Conservation (phyloP, 2,329 filamentous ascomycete genomes). For the Colletotrichum higginsianum region DNA sequence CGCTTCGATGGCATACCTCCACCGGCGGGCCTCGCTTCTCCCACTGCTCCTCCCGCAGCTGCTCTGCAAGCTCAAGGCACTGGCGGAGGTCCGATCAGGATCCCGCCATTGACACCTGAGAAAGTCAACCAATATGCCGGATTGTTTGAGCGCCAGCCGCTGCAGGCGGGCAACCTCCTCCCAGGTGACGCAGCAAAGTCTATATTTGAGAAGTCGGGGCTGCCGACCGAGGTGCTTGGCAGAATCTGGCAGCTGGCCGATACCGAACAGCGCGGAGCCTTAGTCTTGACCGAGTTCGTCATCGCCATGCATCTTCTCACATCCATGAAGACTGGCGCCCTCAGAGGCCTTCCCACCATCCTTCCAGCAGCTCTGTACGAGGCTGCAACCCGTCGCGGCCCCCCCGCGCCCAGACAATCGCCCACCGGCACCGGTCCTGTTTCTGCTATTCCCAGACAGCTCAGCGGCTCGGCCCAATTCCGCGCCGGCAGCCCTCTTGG, state of each 20-base stretch:
- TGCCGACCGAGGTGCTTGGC: constrained; percentile 92
- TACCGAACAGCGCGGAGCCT: constrained; percentile 89
- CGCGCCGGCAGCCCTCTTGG: constrained; percentile 73
- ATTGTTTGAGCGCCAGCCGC: constrained; percentile 91
- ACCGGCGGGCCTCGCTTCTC: constrained; percentile 49
- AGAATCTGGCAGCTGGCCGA: constrained; percentile 97
- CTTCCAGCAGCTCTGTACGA: constrained; percentile 92
- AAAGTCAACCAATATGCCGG: constrained; percentile 90
- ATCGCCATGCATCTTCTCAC: constrained; percentile 98
- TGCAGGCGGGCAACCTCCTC: constrained; percentile 79
- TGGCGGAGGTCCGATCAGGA: constrained; percentile 80
- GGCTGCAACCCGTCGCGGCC: constrained; percentile 79
- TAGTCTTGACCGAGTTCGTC: constrained; percentile 93
- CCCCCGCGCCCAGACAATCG: constrained; percentile 64
- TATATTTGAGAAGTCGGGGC: constrained; percentile 93
- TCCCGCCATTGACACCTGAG: constrained; percentile 89
- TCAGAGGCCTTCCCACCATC: constrained; percentile 84
- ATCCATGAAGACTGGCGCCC: constrained; percentile 86
- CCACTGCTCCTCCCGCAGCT: constrained; percentile 65
- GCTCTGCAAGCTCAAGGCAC: constrained; percentile 70
- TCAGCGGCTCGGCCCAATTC: constrained; percentile 79
- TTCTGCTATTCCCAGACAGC: constrained; percentile 84
- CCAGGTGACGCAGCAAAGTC: constrained; percentile 90
- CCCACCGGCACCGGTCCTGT: constrained; percentile 68
- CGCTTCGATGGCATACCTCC: constrained; percentile 84